Conservation (phyloP, 176 grass and related monocot species). For the Tillandsia fasciculata region DNA sequence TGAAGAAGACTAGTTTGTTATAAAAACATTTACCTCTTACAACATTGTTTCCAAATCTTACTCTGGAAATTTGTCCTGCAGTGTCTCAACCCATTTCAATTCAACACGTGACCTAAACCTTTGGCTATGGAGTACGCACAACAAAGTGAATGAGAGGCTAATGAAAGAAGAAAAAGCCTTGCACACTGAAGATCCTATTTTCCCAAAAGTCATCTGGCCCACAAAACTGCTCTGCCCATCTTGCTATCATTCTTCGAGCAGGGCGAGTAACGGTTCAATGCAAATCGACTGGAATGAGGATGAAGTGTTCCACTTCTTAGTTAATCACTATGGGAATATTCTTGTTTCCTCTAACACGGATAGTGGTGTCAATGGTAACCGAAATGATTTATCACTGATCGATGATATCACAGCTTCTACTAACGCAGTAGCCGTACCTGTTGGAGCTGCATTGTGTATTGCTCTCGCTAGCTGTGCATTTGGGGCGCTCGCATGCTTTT, state of each 20-base stretch:
- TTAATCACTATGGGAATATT: slow-evolving; percentile 72
- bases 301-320: slow-evolving; percentile 77
- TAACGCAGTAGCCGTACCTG: slow-evolving; percentile 46
- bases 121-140: slow-evolving; percentile 89
- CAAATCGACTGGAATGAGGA: slow-evolving; percentile 76
- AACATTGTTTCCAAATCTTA: neutral
- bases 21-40: neutral
- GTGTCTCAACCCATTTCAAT: slow-evolving; percentile 72
- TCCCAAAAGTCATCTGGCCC: slow-evolving; percentile 83
- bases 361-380: slow-evolving; percentile 20
- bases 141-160: slow-evolving; percentile 94
- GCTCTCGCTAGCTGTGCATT: slow-evolving; percentile 70
- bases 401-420: slow-evolving; percentile 27
- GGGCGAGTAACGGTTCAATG: slow-evolving; percentile 16
- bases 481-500: slow-evolving; percentile 88
- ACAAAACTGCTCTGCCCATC: slow-evolving; percentile 59
- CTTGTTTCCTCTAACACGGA: slow-evolving; percentile 49
- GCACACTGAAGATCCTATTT: slow-evolving; percentile 60
- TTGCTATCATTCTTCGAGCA: slow-evolving; percentile 54
- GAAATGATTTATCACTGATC: slow-evolving; percentile 25
- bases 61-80: slow-evolving; percentile 29
- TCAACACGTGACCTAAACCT: slow-evolving; percentile 61
- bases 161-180: slow-evolving; percentile 81
- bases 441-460: slow-evolving; percentile 79
- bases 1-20: neutral